phyloP scores from a whole-genome alignment of 805 yeast genomes.

The Lipomyces yamadae region DNA sequence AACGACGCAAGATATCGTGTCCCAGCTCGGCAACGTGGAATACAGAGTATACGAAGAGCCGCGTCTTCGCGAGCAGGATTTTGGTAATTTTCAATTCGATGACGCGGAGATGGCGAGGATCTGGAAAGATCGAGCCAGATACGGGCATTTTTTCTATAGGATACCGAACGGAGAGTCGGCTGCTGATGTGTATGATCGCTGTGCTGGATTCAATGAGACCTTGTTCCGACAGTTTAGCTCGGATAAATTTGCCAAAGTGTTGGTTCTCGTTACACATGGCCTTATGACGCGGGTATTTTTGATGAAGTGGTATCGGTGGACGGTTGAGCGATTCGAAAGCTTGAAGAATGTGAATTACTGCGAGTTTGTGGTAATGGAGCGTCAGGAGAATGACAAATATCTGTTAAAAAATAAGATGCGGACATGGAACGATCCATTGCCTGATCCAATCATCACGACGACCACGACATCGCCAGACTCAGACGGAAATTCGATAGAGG shows the following conservation, averaged over 20 bases:
- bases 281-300: constrained; percentile 91
- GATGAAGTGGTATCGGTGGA: constrained; percentile 95
- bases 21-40: constrained; percentile 55
- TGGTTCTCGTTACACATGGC: constrained; percentile 89
- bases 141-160: constrained; percentile 86
- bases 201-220: constrained; percentile 88
- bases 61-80: constrained; percentile 90
- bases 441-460: constrained; percentile 16
- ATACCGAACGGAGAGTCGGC: constrained; percentile 96
- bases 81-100: constrained; percentile 86
- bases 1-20: constrained; percentile 72
- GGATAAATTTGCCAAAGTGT: constrained; percentile 74
- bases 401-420: constrained; percentile 62
- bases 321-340: constrained; percentile 84
- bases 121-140: constrained; percentile 82
- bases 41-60: constrained; percentile 82
- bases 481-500: constrained; percentile 9
- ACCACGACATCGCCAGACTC: not conserved
- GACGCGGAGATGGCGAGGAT: constrained; percentile 74
- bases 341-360: constrained; percentile 86
- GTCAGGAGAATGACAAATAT: constrained; percentile 56
- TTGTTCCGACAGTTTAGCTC: constrained; percentile 76
- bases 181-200: constrained; percentile 91
- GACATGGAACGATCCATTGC: constrained; percentile 66
- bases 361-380: constrained; percentile 77